A percentile compares a stretch with the other conserved stretches of the same genome.
Conservation (phyloP, 495 filamentous ascomycete species). For the Margaritispora aquatica region DNA sequence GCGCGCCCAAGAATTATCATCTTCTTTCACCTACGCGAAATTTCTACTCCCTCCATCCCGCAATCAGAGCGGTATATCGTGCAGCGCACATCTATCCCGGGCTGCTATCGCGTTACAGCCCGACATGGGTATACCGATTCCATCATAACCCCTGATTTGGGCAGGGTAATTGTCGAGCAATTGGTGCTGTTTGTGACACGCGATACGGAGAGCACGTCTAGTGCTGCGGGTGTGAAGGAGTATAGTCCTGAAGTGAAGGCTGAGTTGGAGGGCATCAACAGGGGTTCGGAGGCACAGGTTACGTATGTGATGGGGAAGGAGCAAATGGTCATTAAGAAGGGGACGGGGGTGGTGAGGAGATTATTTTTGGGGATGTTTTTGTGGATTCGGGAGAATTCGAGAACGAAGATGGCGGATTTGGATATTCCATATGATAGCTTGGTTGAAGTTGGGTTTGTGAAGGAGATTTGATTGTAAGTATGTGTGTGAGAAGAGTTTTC, state of each 20-base stretch:
- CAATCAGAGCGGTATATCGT: conserved; percentile 35
- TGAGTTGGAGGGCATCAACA: conserved; percentile 45
- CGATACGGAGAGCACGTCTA: conserved; percentile 22
- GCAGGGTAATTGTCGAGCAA: conserved; percentile 51
- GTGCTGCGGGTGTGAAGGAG: conserved; percentile 18
- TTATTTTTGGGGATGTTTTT: conserved; percentile 51
- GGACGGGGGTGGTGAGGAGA: conserved; percentile 38
- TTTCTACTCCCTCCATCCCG: conserved; percentile 43
- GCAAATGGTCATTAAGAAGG: conserved; percentile 49
- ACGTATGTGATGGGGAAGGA: conserved; percentile 71
- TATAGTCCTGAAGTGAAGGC: conserved; percentile 31
- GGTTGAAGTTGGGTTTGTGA: conserved; percentile 67
- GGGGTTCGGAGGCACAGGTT: conserved; percentile 53
- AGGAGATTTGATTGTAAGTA: conserved; percentile 60
- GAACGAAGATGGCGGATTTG: conserved; percentile 56
- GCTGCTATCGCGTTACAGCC: conserved; percentile 59
- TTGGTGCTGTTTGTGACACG: conserved; percentile 45
- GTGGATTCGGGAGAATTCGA: conserved; percentile 64
- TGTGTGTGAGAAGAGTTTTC: too few relatives aligned
- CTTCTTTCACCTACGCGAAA: conserved; percentile 57
- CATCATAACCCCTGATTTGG: conserved; percentile 57
- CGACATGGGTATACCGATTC: conserved; percentile 67
- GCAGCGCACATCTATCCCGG: conserved; percentile 37
- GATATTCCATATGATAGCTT: conserved; percentile 53
- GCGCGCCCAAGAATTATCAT: conserved; percentile 50